Percentiles rank a stretch among this genome's conserved stretches.
Conservation (phyloP, 257 asterid genomes). For the Gardenia jasminoides region DNA sequence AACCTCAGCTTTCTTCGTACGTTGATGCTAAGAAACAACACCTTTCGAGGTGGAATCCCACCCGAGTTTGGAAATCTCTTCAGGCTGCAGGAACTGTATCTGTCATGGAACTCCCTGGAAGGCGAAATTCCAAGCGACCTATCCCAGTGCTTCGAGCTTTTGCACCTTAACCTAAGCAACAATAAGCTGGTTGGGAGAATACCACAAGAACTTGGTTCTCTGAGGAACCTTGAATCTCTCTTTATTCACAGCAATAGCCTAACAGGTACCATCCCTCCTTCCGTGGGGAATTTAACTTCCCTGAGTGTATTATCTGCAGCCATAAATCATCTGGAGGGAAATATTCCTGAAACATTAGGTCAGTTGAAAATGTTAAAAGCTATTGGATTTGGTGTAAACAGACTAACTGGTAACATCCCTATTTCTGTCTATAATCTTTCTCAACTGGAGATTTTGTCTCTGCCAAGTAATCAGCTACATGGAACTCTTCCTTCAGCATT, state of each 20-base stretch:
- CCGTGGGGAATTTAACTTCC: not conserved
- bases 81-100: not conserved
- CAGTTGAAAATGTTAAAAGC: not conserved
- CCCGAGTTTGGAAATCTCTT: not conserved
- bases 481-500: not conserved
- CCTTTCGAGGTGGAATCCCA: not conserved
- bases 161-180: not conserved
- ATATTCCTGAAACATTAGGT: not conserved
- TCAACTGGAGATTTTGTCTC: not conserved
- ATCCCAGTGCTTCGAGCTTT: not conserved
- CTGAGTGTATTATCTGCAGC: not conserved
- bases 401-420: not conserved
- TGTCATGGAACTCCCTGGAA: not conserved
- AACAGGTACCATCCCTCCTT: not conserved
- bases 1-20: not conserved
- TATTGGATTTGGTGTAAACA: not conserved
- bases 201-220: not conserved
- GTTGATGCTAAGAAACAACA: not conserved
- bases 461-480: not conserved
- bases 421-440: not conserved
- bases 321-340: not conserved
- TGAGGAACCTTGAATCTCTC: not conserved
- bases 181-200: not conserved
- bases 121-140: not conserved
- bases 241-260: not conserved